phyloP scores from a whole-genome alignment of 768 basidiomycete species.

The Coprinopsis sp. region DNA sequence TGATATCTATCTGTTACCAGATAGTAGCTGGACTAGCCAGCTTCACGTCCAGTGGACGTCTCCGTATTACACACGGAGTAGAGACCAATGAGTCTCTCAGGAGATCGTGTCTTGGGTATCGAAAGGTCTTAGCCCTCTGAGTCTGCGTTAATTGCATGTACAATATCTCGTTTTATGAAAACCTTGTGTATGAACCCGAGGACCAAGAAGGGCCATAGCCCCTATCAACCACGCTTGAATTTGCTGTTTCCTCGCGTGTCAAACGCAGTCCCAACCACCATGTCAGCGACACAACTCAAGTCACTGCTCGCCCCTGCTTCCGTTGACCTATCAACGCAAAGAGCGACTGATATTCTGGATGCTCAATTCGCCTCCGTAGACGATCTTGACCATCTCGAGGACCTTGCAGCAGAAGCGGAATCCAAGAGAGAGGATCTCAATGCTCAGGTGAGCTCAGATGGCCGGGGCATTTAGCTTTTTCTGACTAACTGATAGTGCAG shows the following conservation, averaged over 20 bases:
- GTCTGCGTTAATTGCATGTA: no score
- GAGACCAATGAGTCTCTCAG: no score
- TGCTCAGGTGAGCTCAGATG: slow-evolving; percentile 37
- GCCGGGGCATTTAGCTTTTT: neutral
- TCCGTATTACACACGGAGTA: no score
- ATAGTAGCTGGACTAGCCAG: no score
- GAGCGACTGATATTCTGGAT: slow-evolving; percentile 38
- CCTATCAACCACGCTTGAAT: no score
- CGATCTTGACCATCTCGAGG: slow-evolving; percentile 46
- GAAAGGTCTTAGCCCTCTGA: no score
- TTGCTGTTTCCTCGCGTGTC: neutral
- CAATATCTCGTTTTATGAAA: no score
- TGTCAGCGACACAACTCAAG: slow-evolving; percentile 37
- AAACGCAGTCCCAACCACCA: slow-evolving; percentile 9
- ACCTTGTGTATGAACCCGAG: no score
- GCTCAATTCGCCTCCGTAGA: slow-evolving; percentile 42
- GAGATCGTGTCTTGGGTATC: no score
- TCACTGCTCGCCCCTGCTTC: slow-evolving; percentile 47
- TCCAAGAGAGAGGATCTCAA: slow-evolving; percentile 36
- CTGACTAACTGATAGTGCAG: slow-evolving; percentile 1
- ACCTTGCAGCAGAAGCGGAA: slow-evolving; percentile 38
- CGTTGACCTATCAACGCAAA: slow-evolving; percentile 28
- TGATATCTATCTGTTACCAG: no score
- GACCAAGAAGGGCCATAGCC: no score
- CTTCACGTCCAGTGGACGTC: no score